phyloP scores from a whole-genome alignment of 202 grass and related monocot genomes.

The Zoysia matrella region DNA sequence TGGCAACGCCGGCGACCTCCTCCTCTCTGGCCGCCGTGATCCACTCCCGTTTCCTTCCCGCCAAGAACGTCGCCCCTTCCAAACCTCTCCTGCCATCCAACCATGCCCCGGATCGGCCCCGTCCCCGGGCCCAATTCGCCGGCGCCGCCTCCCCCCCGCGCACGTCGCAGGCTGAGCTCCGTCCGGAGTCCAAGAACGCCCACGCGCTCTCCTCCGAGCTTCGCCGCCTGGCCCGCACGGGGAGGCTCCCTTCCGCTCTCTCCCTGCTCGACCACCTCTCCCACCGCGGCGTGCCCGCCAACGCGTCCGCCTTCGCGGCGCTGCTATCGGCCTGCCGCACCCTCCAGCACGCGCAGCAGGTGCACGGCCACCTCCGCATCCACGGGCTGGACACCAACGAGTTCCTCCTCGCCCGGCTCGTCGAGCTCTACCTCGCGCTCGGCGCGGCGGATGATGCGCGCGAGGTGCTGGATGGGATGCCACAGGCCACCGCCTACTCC shows the following conservation, averaged over 20 bases:
- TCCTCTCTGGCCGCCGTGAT: slow-evolving; percentile 33
- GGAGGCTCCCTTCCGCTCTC: slow-evolving; percentile 62
- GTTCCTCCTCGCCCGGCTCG: slow-evolving; percentile 66
- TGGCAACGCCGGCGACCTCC: slow-evolving; percentile 32
- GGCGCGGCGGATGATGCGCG: slow-evolving; percentile 65
- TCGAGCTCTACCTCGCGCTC: slow-evolving; percentile 71
- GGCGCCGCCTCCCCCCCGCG: slow-evolving; percentile 13
- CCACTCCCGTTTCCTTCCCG: slow-evolving; percentile 22
- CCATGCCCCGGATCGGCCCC: neutral
- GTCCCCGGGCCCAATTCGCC: neutral
- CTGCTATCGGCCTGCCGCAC: slow-evolving; percentile 70
- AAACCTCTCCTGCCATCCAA: neutral
- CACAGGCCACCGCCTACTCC: slow-evolving; percentile 51
- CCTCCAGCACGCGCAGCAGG: slow-evolving; percentile 64
- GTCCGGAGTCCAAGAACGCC: slow-evolving; percentile 82
- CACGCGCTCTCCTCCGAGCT: slow-evolving; percentile 60
- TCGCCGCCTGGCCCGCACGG: slow-evolving; percentile 57
- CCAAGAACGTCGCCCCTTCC: neutral
- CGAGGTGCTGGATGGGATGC: slow-evolving; percentile 52
- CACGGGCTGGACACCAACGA: slow-evolving; percentile 76
- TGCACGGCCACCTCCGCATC: slow-evolving; percentile 72
- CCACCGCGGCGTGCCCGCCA: slow-evolving; percentile 73
- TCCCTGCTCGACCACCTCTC: slow-evolving; percentile 87
- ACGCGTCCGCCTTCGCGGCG: slow-evolving; percentile 68
- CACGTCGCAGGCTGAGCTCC: slow-evolving; percentile 55